A percentile compares a stretch with the other conserved stretches of the same genome.
phyloP scores from a whole-genome alignment of 257 asterid species.

The Scutellaria baicalensis region DNA sequence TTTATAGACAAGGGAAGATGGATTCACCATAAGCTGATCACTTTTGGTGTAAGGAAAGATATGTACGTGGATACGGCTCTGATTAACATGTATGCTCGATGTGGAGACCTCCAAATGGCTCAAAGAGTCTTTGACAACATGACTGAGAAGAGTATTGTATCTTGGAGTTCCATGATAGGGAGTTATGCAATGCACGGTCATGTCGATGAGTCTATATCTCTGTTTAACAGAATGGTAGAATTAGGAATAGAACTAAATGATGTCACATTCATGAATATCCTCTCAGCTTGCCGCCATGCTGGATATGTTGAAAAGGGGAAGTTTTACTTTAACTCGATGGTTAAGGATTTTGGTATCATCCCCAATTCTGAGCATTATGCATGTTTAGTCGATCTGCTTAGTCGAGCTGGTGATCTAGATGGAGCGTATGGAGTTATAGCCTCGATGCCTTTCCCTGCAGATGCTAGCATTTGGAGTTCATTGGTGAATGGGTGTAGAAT shows the following conservation, averaged over 20 bases:
- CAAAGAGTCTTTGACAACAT: conserved; percentile 49
- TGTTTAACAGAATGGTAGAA: conserved; percentile 53
- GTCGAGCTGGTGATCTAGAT: conserved; percentile 74
- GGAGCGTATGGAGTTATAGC: conserved; percentile 59
- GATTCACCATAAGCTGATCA: conserved; percentile 70
- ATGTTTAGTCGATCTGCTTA: conserved; percentile 79
- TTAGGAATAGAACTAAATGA: conserved; percentile 63
- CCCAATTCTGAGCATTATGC: conserved; percentile 74
- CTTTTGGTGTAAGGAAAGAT: conserved; percentile 43
- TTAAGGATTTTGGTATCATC: conserved; percentile 33
- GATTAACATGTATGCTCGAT: conserved; percentile 68
- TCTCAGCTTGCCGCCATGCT: conserved; percentile 81
- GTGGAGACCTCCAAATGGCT: conserved; percentile 74
- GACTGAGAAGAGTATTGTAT: conserved; percentile 42
- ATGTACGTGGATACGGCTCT: conserved; percentile 61
- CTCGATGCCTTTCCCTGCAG: conserved; percentile 53
- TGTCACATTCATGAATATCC: conserved; percentile 60
- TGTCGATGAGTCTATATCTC: conserved; percentile 41
- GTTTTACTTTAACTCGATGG: conserved; percentile 56
- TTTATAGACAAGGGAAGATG: conserved; percentile 61
- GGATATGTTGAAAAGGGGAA: conserved; percentile 71
- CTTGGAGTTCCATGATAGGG: conserved; percentile 86
- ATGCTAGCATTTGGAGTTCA: conserved; percentile 73
- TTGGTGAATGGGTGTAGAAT: conserved; percentile 81
- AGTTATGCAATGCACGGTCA: conserved; percentile 82